phyloP scores from a whole-genome alignment of 306 rosid species.

The Fagus sylvatica region DNA sequence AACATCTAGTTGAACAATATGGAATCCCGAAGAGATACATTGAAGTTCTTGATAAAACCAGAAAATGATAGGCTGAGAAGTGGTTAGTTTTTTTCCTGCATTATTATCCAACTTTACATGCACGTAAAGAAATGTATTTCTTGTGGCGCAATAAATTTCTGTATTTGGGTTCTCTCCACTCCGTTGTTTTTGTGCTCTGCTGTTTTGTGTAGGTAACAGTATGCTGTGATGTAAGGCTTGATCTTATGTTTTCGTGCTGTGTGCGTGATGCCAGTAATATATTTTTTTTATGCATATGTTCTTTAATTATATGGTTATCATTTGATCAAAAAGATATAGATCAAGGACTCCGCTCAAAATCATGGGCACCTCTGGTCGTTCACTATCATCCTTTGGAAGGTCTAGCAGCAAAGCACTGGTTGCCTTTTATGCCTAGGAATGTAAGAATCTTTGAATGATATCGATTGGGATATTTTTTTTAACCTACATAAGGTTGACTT shows the following conservation, averaged over 20 bases:
- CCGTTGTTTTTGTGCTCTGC: no score
- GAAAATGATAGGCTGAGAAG: constrained; percentile 37
- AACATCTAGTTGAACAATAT: constrained; percentile 80
- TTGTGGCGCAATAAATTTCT: not conserved
- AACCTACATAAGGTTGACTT: not conserved
- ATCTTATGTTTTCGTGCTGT: not conserved
- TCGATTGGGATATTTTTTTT: not conserved
- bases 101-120: not conserved
- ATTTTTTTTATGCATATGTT: not conserved
- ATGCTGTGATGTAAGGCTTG: not conserved
- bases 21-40: constrained; percentile 90
- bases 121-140: not conserved
- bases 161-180: no score
- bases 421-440: not conserved
- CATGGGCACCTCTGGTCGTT: not conserved
- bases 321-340: not conserved
- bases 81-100: not conserved
- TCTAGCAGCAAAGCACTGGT: not conserved
- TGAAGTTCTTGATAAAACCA: constrained; percentile 89
- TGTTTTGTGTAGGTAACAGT: not conserved
- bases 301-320: not conserved
- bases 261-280: not conserved
- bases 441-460: not conserved
- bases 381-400: not conserved
- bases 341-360: not conserved